A percentile compares a stretch with the other conserved stretches of the same genome.
phyloP scores from a whole-genome alignment of 2,329 filamentous ascomycete genomes.

The Fusarium circinatum region DNA sequence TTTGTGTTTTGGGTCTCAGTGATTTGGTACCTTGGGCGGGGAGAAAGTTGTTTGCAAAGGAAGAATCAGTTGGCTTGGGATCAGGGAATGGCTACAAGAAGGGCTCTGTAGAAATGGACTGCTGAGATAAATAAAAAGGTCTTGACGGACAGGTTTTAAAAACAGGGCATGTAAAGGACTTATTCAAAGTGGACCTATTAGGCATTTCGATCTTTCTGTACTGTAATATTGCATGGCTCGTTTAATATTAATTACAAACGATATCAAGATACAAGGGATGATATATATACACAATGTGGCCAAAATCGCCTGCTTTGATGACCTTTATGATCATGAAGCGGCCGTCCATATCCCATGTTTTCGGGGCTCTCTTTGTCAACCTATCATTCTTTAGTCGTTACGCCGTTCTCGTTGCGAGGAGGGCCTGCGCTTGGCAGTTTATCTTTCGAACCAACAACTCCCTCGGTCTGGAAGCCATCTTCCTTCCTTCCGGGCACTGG shows the following conservation, averaged over 20 bases:
- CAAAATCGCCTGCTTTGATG: conserved; percentile 4
- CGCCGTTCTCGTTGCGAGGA: not conserved
- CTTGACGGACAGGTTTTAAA: not conserved
- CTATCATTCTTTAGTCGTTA: conserved; percentile 23
- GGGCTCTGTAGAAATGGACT: conserved; percentile 19
- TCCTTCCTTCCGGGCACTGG: conserved; percentile 25
- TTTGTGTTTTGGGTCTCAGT: conserved; percentile 8
- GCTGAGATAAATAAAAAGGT: not conserved
- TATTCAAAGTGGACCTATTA: not conserved
- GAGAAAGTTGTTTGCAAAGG: not conserved
- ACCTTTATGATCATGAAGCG: conserved; percentile 21
- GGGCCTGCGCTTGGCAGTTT: conserved; percentile 21
- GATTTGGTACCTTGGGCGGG: not conserved
- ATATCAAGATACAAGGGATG: not conserved
- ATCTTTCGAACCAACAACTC: conserved; percentile 39
- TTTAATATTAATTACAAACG: conserved; percentile 5
- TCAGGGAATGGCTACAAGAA: conserved; percentile 18
- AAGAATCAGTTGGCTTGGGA: conserved; percentile 5
- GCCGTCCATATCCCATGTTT: not conserved
- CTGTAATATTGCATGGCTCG: not conserved
- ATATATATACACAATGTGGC: not conserved
- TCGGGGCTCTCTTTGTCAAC: not conserved
- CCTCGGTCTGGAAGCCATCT: conserved; percentile 45
- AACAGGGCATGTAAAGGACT: not conserved
- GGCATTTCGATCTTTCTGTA: not conserved